A percentile compares a stretch with the other conserved stretches of the same genome.
phyloP scores from a whole-genome alignment of 495 filamentous ascomycete species.

The Zalerion maritima region DNA sequence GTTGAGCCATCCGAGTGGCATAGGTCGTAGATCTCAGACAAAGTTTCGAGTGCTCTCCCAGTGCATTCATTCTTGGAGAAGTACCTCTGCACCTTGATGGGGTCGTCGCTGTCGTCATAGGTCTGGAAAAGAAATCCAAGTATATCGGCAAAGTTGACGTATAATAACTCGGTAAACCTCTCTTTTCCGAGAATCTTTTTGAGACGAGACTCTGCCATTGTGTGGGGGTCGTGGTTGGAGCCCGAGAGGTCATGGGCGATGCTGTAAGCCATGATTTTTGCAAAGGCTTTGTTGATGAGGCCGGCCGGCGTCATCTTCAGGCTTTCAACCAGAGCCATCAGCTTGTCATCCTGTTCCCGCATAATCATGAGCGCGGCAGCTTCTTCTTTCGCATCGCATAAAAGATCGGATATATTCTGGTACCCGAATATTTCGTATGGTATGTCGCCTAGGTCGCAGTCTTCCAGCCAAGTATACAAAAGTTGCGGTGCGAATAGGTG shows the following conservation, averaged over 20 bases:
- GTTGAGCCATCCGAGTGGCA: constrained; percentile 44
- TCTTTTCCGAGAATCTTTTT: constrained; percentile 55
- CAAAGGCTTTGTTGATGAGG: constrained; percentile 54
- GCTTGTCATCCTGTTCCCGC: constrained; percentile 54
- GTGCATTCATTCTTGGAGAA: constrained; percentile 50
- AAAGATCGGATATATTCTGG: constrained; percentile 46
- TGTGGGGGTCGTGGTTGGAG: no score
- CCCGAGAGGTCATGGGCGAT: constrained; percentile 65
- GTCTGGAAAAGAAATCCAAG: constrained; percentile 55
- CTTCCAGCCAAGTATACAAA: constrained; percentile 80
- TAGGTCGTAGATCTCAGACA: constrained; percentile 50
- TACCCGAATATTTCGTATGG: constrained; percentile 79
- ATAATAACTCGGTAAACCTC: constrained; percentile 42
- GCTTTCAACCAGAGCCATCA: constrained; percentile 38
- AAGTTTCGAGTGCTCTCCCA: constrained; percentile 40
- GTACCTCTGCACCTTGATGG: constrained; percentile 53
- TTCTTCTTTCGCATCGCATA: constrained; percentile 64
- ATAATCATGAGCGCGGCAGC: constrained; percentile 71
- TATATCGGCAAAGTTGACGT: constrained; percentile 58
- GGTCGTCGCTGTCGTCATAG: constrained; percentile 58
- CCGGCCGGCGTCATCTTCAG: constrained; percentile 40
- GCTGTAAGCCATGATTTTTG: constrained; percentile 70
- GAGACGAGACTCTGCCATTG: constrained; percentile 49
- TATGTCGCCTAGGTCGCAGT: constrained; percentile 46
- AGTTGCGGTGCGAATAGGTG: constrained; percentile 81